Conservation (phyloP, 2,329 filamentous ascomycete species). For the Fusarium sp. region DNA sequence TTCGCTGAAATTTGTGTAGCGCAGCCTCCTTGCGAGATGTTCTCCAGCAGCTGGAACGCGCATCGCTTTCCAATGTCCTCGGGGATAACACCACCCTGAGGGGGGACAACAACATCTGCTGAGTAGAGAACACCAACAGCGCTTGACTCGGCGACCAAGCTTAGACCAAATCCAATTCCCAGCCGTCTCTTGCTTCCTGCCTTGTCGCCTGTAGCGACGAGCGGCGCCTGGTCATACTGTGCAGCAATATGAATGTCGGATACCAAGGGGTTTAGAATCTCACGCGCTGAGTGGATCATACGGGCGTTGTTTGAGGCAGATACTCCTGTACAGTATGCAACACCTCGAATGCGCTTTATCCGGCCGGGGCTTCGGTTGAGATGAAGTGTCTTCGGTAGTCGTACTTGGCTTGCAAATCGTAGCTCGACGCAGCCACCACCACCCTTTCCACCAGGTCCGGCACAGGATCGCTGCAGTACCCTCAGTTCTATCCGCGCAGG, state of each 20-base stretch:
- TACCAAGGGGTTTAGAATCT: conserved; percentile 87
- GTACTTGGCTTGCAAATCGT: conserved; percentile 92
- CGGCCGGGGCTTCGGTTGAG: conserved; percentile 84
- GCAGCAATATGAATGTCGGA: conserved; percentile 93
- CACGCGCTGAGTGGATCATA: conserved; percentile 93
- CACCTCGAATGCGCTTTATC: conserved; percentile 90
- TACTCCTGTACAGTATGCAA: conserved; percentile 94
- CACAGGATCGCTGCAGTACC: conserved; percentile 84
- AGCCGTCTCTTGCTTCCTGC: conserved; percentile 72
- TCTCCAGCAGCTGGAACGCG: conserved; percentile 90
- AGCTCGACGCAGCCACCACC: conserved; percentile 95
- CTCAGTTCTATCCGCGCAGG: conserved; percentile 86
- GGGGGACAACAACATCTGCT: conserved; percentile 83
- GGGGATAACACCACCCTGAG: conserved; percentile 84
- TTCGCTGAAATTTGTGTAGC: conserved; percentile 79
- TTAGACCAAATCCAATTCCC: conserved; percentile 92
- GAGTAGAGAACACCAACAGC: conserved; percentile 86
- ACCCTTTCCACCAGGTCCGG: conserved; percentile 80
- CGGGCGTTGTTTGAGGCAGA: conserved; percentile 93
- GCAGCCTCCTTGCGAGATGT: conserved; percentile 86
- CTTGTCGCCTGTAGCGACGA: conserved; percentile 69
- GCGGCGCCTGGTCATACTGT: conserved; percentile 78
- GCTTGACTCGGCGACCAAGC: conserved; percentile 92
- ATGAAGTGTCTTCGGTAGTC: conserved; percentile 94
- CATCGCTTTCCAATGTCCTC: conserved; percentile 93